Base-by-base conservation (phyloP, 495 filamentous ascomycete species). In the Penicillium longicatenatum region DNA sequence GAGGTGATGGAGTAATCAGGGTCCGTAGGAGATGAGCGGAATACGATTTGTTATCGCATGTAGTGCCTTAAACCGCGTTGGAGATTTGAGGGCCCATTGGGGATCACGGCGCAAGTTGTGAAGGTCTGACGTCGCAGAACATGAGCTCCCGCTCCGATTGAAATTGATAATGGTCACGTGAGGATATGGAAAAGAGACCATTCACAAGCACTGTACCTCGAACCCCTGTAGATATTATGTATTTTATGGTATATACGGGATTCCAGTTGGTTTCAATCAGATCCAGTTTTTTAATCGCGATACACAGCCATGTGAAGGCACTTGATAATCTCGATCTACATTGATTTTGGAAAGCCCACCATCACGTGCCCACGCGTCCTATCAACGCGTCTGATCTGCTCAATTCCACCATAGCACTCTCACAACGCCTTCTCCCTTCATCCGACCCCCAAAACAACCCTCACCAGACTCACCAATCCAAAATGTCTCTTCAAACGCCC, bases 401-500 rank as follows among this genome's bases (percentile, higher is more conserved):
- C 22, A 48, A 48, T 26, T 22, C 6, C 26, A 29, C 26, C 14
- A 4, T 33, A 54, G 7, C 20, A 10, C 20, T 54, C 46, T 50
- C 6, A 29, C 46, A 39, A 50, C 50, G 22, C 11, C 52, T 41
- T 22, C 42, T 20, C 7, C 22, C n/a, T n/a, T n/a, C 35, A 39
- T 30, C 57, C 41, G 7, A 0, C 11, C n/a, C 21, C 24, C 22
- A 41, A 43, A 29, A 45, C 16, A 16, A n/a, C 11, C 11, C 22
- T 29, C 30, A 16, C 16, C 52, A 41, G 26, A 48, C 24, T 9
- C 29, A 39, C 50, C 10, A 10, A 54, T 39, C n/a, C 50, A 71
- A 60, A 59, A 77, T 79, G 75, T 75, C 81, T 22, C 72, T 79
- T 45, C 82, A 86, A 66, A 88, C 86, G 54, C 88, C 89, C 51